Base-by-base conservation (phyloP, 306 rosid genomes). In the Chamaecrista fasciculata region DNA sequence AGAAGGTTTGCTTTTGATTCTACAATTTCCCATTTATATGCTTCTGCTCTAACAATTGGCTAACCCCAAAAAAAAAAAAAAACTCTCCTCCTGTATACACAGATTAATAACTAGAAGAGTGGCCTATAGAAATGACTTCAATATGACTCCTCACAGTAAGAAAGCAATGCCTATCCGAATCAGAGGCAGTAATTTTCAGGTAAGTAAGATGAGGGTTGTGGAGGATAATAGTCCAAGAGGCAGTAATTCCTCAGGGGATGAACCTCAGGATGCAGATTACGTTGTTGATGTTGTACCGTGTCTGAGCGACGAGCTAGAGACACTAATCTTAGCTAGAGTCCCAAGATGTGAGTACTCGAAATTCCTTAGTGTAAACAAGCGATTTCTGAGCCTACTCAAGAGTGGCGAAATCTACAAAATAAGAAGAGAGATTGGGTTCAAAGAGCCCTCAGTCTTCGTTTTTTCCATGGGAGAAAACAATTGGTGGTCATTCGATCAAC, bases 251-350 rank as follows among this genome's bases (percentile, higher is more conserved):
- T 72, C 86, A 37, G 74, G 79, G 52, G 34, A 28, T 10, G 44
- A 82, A 81, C 81, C 88, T 11, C 83, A 87, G 92, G 98, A 92
- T 86, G 92, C 92, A 87, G 96, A 92, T 87, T 84, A 84, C n/a
- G n/a, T n/a, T n/a, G n/a, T n/a, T n/a, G n/a, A n/a, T n/a, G n/a
- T n/a, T n/a, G n/a, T n/a, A n/a, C 87, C 87, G 46, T 49, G 79
- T 60, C 90, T 92, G 53, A 80, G 81, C 59, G 89, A 87, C 14
- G 96, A 92, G 76, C 65, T 87, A 44, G 92, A 92, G 85, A 84
- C 85, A 3, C 46, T 83, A 78, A 92, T 92, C 67, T 53, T 89
- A 59, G 89, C 96, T 19, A 67, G 95, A 39, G 71, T 89, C 46
- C 87, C 96, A 1, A 82, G 85, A 71, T 72, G 84, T 11, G 84